A percentile compares a stretch with the other conserved stretches of the same genome.
phyloP scores from a whole-genome alignment of 768 basidiomycete species.

The Rhodotorula diobovata region DNA sequence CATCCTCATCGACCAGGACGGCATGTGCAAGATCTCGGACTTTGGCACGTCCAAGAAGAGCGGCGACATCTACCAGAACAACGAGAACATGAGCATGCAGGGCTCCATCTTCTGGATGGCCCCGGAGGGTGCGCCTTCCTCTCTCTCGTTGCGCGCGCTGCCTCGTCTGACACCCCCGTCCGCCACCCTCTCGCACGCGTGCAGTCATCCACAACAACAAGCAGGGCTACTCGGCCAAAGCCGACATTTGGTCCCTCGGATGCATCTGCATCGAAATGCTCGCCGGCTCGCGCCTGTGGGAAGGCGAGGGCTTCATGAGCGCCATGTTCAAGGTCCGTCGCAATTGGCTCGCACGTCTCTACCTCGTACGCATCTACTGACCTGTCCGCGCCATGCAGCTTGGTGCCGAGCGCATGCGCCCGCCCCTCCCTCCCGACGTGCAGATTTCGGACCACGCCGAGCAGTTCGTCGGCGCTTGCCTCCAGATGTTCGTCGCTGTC shows the following conservation, averaged over 20 bases:
- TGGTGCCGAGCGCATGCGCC: slow-evolving; percentile 74
- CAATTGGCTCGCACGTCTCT: neutral
- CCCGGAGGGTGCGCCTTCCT: slow-evolving; percentile 67
- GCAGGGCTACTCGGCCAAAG: slow-evolving; percentile 85
- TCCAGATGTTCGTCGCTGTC: slow-evolving; percentile 68
- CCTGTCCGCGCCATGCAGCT: slow-evolving; percentile 53
- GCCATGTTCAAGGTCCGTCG: slow-evolving; percentile 83
- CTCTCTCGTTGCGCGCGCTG: neutral
- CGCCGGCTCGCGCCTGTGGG: slow-evolving; percentile 94
- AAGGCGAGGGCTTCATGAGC: slow-evolving; percentile 76
- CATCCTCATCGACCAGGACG: slow-evolving; percentile 86
- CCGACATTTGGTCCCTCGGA: slow-evolving; percentile 92
- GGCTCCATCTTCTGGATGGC: slow-evolving; percentile 99
- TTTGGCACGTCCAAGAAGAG: slow-evolving; percentile 96
- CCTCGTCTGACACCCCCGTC: neutral
- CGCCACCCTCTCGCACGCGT: neutral
- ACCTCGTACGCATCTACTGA: neutral
- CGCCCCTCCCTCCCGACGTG: slow-evolving; percentile 83
- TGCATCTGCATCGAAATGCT: slow-evolving; percentile 99
- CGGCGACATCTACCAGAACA: slow-evolving; percentile 68
- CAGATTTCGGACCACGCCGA: slow-evolving; percentile 67
- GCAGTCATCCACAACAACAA: slow-evolving; percentile 66
- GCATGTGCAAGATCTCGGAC: slow-evolving; percentile 94
- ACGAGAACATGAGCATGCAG: slow-evolving; percentile 77
- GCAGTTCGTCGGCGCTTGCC: slow-evolving; percentile 82